Base-by-base conservation (phyloP, 2,329 filamentous ascomycete species). In the Aspergillus ruber region DNA sequence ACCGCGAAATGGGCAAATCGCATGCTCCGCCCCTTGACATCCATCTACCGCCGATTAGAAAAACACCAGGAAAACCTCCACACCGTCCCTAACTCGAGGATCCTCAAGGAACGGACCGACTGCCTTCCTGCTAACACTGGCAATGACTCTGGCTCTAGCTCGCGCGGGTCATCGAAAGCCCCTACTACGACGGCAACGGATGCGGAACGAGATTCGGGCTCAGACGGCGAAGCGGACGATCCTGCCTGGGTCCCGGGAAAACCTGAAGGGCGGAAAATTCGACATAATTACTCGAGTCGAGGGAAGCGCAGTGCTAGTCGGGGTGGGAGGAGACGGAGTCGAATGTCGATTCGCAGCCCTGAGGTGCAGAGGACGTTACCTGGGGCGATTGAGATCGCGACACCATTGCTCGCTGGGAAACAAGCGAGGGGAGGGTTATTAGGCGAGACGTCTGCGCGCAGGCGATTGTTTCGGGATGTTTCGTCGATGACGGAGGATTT, bases 1-100 rank as follows among this genome's bases (percentile, higher is more conserved):
- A 72, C 67, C 6, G 65, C 69, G 43, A 67, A 61, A 65, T 72
- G 69, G 69, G 69, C 67, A 46, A 70, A 70, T 49, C 67, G 69
- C 54, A 64, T 71, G 48, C 54, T 74, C 46, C 67, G 70, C 49
- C 71, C 70, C 27, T 56, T 74, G 46, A 63, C 61, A 15, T 69
- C 68, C 15, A 59, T 70, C 43, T 63, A 70, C 48, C 61, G 65
- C 44, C 65, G 68, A 44, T 56, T 74, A 27, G 67, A 68, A 48
- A 71, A 70, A 50, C 64, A 72, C 47, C 59, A 69, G 48, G 65
- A 68, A 43, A 63, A 56, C 9, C 51, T 61, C 18, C 58, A 59
- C 6, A 61, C 63, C 6, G 55, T 65, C 39, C 51, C 58, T 8
- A 55, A 57, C 44, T 48, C 58, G 7, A 59, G 56, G 46, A 7